phyloP scores from a whole-genome alignment of 1,284 basidiomycete genomes.

The Sphaerobolus stellatus region DNA sequence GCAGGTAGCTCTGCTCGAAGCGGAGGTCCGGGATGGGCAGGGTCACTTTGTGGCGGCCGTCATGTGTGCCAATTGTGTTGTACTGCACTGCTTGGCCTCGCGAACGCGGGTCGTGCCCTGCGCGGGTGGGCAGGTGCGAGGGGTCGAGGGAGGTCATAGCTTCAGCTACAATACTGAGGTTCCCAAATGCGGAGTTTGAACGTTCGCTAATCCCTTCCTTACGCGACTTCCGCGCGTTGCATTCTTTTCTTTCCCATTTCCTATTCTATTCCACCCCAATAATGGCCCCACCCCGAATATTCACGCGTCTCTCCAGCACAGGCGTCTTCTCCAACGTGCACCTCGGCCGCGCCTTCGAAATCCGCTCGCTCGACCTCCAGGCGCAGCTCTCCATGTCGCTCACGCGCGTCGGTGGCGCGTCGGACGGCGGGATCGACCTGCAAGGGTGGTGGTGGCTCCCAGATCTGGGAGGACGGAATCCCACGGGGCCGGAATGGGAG shows the following conservation, averaged over 20 bases:
- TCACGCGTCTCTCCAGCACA: neutral
- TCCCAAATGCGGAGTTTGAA: slow-evolving; percentile 3
- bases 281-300: neutral
- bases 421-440: slow-evolving; percentile 88
- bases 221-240: neutral
- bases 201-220: neutral
- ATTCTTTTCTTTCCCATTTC: neutral
- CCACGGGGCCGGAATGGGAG: too few species aligned
- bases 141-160: slow-evolving; percentile 11
- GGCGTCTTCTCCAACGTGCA: slow-evolving; percentile 45
- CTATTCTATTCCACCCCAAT: neutral
- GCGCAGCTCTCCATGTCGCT: slow-evolving; percentile 79
- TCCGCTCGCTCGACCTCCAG: slow-evolving; percentile 62
- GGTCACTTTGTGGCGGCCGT: neutral
- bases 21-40: slow-evolving; percentile 62
- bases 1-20: slow-evolving; percentile 66
- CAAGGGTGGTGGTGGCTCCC: slow-evolving; percentile 92
- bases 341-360: slow-evolving; percentile 76
- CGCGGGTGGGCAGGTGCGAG: neutral
- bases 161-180: neutral
- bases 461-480: too few species aligned
- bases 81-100: neutral
- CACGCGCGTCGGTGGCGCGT: slow-evolving; percentile 70
- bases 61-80: neutral
- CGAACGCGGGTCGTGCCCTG: neutral